Percentiles rank a stretch among this genome's conserved stretches.
Conservation (phyloP, 2,329 filamentous ascomycete genomes). For the Botrytis fragariae region DNA sequence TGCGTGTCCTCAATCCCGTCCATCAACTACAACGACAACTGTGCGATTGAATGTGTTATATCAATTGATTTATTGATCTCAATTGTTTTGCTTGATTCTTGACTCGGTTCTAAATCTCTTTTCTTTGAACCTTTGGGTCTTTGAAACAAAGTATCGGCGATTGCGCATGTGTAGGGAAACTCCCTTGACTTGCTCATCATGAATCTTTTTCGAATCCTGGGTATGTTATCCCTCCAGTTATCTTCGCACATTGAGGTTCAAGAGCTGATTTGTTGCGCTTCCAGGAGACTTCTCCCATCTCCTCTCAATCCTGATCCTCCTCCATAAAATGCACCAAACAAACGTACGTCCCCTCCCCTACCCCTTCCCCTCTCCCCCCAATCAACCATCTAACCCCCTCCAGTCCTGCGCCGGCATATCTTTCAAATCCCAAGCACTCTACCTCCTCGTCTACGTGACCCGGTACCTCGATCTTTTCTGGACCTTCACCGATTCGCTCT, state of each 20-base stretch:
- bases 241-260: not conserved
- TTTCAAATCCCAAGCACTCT: slow-evolving; percentile 96
- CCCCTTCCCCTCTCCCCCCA: slow-evolving; percentile 17
- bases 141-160: not conserved
- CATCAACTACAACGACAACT: not conserved
- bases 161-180: slow-evolving; percentile 13
- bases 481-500: slow-evolving; percentile 67
- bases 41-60: not conserved
- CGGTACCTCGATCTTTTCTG: slow-evolving; percentile 93
- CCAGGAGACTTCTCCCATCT: slow-evolving; percentile 94
- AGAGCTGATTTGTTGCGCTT: slow-evolving; percentile 18
- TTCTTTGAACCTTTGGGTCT: slow-evolving; percentile 3
- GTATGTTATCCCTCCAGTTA: slow-evolving; percentile 42
- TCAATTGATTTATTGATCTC: not conserved
- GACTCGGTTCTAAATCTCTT: not conserved
- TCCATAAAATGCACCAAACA: slow-evolving; percentile 94
- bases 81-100: not conserved
- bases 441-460: slow-evolving; percentile 89
- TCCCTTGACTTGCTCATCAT: slow-evolving; percentile 45
- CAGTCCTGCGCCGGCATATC: slow-evolving; percentile 80
- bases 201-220: slow-evolving; percentile 69
- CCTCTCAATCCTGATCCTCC: slow-evolving; percentile 85
- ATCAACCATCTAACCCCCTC: not conserved
- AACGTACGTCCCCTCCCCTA: slow-evolving; percentile 59
- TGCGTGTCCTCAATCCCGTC: slow-evolving; percentile 33